Percentiles rank a stretch among this genome's conserved stretches.
Evolutionary conservation across 768 basidiomycete species (phyloP).

Genomic region (Kwoniella heveanensis): DNA sequence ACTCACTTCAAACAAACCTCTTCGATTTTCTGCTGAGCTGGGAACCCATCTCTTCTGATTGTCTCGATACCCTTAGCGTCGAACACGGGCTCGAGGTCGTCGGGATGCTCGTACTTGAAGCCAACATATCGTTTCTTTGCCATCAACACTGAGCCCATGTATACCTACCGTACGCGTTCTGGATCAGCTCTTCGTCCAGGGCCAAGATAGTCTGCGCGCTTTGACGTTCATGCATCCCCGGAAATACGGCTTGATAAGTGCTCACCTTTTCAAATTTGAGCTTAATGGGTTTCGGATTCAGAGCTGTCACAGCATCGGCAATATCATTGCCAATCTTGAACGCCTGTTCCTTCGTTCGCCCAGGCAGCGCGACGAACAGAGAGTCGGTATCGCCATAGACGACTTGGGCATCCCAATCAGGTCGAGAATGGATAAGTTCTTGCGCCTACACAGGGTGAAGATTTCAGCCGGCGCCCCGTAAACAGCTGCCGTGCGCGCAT

Average conservation of each 20-base stretch:
- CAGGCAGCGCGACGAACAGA: slow-evolving; percentile 85
- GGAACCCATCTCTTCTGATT: slow-evolving; percentile 85
- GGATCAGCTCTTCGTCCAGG: not conserved
- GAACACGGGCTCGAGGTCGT: slow-evolving; percentile 76
- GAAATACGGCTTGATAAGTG: too few species aligned
- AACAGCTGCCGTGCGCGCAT: too few species aligned
- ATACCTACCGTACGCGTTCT: slow-evolving; percentile 65
- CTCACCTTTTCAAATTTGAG: slow-evolving; percentile 95
- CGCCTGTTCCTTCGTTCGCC: slow-evolving; percentile 88
- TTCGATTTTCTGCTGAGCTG: slow-evolving; percentile 88
- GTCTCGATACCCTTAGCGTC: slow-evolving; percentile 99
- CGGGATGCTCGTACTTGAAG: slow-evolving; percentile 85
- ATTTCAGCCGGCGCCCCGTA: too few species aligned
- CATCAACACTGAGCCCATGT: slow-evolving; percentile 89
- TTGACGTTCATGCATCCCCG: too few species aligned
- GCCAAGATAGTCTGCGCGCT: too few species aligned
- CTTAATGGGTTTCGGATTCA: slow-evolving; percentile 88
- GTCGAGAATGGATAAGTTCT: slow-evolving; percentile 69
- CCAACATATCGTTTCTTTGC: slow-evolving; percentile 99
- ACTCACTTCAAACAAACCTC: slow-evolving; percentile 83
- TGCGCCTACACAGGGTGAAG: slow-evolving; percentile 77
- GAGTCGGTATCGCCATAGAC: slow-evolving; percentile 99
- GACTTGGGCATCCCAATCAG: slow-evolving; percentile 86
- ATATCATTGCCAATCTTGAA: slow-evolving; percentile 92
- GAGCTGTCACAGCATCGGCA: slow-evolving; percentile 76